phyloP scores from a whole-genome alignment of 2,329 filamentous ascomycete species.

The Fusarium nurragi region DNA sequence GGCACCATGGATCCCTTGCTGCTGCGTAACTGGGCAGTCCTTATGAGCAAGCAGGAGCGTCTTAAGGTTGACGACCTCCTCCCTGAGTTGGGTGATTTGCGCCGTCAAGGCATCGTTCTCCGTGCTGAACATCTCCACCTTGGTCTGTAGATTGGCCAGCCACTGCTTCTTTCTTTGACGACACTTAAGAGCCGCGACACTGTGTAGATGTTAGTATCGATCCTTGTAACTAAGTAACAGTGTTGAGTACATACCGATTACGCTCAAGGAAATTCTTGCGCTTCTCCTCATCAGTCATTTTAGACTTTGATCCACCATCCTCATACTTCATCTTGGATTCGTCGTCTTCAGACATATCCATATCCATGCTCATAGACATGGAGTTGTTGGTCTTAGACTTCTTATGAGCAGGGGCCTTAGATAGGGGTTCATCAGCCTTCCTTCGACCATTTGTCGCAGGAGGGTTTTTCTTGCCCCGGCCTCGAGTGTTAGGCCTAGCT shows the following conservation, averaged over 20 bases:
- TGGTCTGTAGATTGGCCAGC: constrained; percentile 92
- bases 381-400: constrained; percentile 66
- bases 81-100: constrained; percentile 84
- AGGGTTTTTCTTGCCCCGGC: constrained; percentile 74
- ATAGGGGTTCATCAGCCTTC: constrained; percentile 75
- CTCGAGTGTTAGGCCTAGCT: constrained; percentile 70
- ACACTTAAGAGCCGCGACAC: constrained; percentile 95
- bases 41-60: constrained; percentile 93
- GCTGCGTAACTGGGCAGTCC: constrained; percentile 91
- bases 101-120: constrained; percentile 90
- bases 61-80: constrained; percentile 95
- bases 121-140: constrained; percentile 90
- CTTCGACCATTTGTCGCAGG: constrained; percentile 72
- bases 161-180: constrained; percentile 99
- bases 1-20: constrained; percentile 71
- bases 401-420: constrained; percentile 73
- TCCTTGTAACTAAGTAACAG: background rate
- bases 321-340: constrained; percentile 52
- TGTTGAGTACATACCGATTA: constrained; percentile 75
- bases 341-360: constrained; percentile 62
- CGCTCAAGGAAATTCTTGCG: constrained; percentile 96
- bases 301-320: constrained; percentile 36
- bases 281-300: constrained; percentile 83
- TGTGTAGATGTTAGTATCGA: constrained; percentile 50
- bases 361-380: constrained; percentile 55